phyloP scores from a whole-genome alignment of 2,329 filamentous ascomycete species.

The Colletotrichum sojae region DNA sequence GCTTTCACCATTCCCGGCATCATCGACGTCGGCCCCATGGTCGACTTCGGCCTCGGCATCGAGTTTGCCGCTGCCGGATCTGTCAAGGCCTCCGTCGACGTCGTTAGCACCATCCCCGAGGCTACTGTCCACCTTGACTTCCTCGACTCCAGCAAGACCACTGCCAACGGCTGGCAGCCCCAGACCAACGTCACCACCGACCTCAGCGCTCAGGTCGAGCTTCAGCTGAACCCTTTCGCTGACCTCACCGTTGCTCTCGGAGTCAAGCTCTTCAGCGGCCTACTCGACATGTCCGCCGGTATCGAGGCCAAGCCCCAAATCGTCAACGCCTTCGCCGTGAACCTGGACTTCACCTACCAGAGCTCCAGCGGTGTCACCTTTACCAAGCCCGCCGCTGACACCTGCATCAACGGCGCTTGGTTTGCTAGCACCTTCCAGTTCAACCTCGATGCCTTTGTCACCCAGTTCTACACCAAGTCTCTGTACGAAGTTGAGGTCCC shows the following conservation, averaged over 20 bases:
- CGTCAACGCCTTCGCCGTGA: slow-evolving; percentile 56
- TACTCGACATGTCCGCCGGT: slow-evolving; percentile 54
- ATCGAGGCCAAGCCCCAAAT: slow-evolving; percentile 53
- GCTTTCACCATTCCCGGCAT: slow-evolving; percentile 57
- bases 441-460: slow-evolving; percentile 35
- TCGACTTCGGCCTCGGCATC: slow-evolving; percentile 54
- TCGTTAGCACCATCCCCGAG: slow-evolving; percentile 49
- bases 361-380: slow-evolving; percentile 30
- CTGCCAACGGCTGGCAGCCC: slow-evolving; percentile 53
- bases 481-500: slow-evolving; percentile 32
- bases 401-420: slow-evolving; percentile 40
- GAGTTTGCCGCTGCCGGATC: slow-evolving; percentile 52
- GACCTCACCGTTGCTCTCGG: slow-evolving; percentile 56
- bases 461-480: slow-evolving; percentile 37
- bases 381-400: slow-evolving; percentile 16
- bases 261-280: slow-evolving; percentile 53
- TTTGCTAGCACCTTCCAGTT: slow-evolving; percentile 41
- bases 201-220: slow-evolving; percentile 49
- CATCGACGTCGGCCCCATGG: slow-evolving; percentile 53
- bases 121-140: slow-evolving; percentile 58
- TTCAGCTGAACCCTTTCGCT: slow-evolving; percentile 51
- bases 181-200: slow-evolving; percentile 51
- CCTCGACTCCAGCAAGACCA: slow-evolving; percentile 47
- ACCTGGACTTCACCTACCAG: slow-evolving; percentile 31
- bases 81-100: slow-evolving; percentile 49